These are phyloP conservation scores for Trichophyton verrucosum DNA, from an alignment of 2,329 filamentous ascomycete species.

Conservation along the genomic window DNA sequence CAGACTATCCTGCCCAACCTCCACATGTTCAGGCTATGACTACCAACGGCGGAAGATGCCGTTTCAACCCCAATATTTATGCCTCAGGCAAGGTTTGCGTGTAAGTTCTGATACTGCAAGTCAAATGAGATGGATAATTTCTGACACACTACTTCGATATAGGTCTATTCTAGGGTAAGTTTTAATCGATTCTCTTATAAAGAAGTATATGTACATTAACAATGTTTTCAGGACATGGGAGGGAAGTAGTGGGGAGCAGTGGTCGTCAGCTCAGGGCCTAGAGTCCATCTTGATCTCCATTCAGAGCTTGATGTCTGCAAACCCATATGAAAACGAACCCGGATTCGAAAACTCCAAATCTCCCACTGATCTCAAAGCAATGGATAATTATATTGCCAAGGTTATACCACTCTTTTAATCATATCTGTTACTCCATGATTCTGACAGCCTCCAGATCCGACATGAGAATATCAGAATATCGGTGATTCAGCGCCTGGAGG, in stretches of 20 bases:
- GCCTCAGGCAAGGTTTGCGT: constrained; percentile 82
- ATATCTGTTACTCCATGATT: not conserved
- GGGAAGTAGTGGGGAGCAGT: constrained; percentile 79
- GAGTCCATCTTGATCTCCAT: constrained; percentile 93
- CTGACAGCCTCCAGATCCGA: constrained; percentile 50
- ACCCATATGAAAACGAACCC: constrained; percentile 93
- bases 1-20: constrained; percentile 67
- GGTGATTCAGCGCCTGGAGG: constrained; percentile 74
- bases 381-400: constrained; percentile 67
- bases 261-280: constrained; percentile 89
- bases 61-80: constrained; percentile 98
- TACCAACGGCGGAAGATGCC: constrained; percentile 74
- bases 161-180: constrained; percentile 74
- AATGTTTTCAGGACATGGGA: constrained; percentile 67
- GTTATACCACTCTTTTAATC: constrained; percentile 31
- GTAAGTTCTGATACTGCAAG: constrained; percentile 39
- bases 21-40: constrained; percentile 57
- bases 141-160: constrained; percentile 14
- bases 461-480: constrained; percentile 83
- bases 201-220: constrained; percentile 10
- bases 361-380: constrained; percentile 56
- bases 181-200: constrained; percentile 7
- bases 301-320: constrained; percentile 85
- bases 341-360: constrained; percentile 70
- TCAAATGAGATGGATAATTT: not conserved